Percentiles rank a stretch among this genome's conserved stretches.
phyloP scores from a whole-genome alignment of 1,284 basidiomycete genomes.

The Gymnopus androsaceus region DNA sequence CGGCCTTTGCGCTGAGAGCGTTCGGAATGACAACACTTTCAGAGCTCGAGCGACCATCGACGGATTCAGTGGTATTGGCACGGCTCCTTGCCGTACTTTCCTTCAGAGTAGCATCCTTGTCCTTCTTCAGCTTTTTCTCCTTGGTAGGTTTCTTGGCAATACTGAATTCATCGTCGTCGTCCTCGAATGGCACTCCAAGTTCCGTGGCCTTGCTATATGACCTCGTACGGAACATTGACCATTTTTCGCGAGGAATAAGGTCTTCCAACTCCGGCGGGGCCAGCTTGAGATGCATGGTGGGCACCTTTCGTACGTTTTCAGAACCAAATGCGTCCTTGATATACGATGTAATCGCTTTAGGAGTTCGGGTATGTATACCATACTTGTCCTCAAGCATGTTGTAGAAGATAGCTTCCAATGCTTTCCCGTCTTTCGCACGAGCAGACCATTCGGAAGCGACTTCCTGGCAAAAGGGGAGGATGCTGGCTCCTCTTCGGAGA shows the following conservation, averaged over 20 bases:
- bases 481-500: conserved; percentile 11
- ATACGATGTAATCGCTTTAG: conserved; percentile 42
- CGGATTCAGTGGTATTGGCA: conserved; percentile 4
- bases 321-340: conserved; percentile 55
- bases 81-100: conserved; percentile 18
- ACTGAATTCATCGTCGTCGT: conserved; percentile 21
- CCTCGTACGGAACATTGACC: neutral
- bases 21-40: conserved; percentile 21
- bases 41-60: conserved; percentile 25
- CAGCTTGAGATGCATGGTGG: conserved; percentile 54
- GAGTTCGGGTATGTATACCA: conserved; percentile 49
- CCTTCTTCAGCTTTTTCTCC: conserved; percentile 20
- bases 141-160: conserved; percentile 31
- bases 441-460: conserved; percentile 34
- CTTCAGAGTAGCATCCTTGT: conserved; percentile 13
- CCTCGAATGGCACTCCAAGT: neutral
- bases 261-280: conserved; percentile 43
- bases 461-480: conserved; percentile 10
- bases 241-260: neutral
- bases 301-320: conserved; percentile 36
- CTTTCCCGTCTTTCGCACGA: conserved; percentile 36
- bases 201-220: neutral
- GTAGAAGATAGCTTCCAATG: conserved; percentile 53
- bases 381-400: conserved; percentile 53
- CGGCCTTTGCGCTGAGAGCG: conserved; percentile 42